Base-by-base conservation (phyloP, 805 yeast species). In the Starmerella sp. region DNA sequence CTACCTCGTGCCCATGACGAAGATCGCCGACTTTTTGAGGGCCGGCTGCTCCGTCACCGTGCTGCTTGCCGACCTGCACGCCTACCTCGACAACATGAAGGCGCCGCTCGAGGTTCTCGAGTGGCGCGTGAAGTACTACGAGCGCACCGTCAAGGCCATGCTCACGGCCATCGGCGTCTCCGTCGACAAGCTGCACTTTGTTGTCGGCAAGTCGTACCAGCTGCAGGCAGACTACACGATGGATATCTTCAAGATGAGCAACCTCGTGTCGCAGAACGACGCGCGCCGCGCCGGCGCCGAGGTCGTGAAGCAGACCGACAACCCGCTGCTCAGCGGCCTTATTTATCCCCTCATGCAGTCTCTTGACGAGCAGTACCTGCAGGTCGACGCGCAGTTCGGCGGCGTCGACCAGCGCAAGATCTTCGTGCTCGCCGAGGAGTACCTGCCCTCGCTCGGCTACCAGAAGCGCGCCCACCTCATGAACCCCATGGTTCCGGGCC, bases 271-370 rank as follows among this genome's bases (percentile, higher is more conserved):
- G 29, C 96, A 87, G 73, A 90, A 91, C 68, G 97, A 90, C 68
- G 96, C 97, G 57, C 87, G 87, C 74, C 82, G 98, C 71, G 99
- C 99, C 1, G 99, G 99, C 69, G 97, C 99, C 10, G 99, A 93
- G 71, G 99, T 93, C 54, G 99, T 93, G 59, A 93, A 93, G 69
- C 98, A 93, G 74, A 97, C 90, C 48, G 82, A 87, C 38, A 90
- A 90, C 71, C 98, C 99, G 41, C 78, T 89, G 62, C 78, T 93
- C 57, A 81, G 91, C 42, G 98, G 98, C 8, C 79, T 93, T 69
- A 88, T 93, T 63, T 93, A 93, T 72, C 99, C 99, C 54, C 79
- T 95, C 67, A 93, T 93, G 99, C 99, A 93, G 75, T 97, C 97
- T 6, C 77, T 93, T 57, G 99, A 93, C 70, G 99, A 93, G 72